Percentiles rank a stretch among this genome's conserved stretches.
Conservation (phyloP, 176 grass and related monocot species). For the Lolium multiflorum region DNA sequence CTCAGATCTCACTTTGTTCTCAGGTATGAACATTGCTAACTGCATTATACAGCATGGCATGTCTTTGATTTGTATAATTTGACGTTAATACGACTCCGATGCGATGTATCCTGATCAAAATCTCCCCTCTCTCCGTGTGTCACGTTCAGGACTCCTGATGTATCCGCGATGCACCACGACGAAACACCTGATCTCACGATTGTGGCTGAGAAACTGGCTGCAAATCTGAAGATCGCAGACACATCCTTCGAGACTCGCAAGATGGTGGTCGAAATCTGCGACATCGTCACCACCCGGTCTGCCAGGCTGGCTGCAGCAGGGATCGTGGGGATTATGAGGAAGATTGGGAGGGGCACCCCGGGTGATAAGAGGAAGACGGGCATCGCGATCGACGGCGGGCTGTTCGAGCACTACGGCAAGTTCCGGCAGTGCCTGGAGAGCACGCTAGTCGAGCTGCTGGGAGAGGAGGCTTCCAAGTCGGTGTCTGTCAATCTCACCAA, state of each 20-base stretch:
- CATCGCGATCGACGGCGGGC: slow-evolving; percentile 73
- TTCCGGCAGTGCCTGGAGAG: slow-evolving; percentile 77
- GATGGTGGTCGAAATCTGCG: slow-evolving; percentile 70
- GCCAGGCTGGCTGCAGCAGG: slow-evolving; percentile 78
- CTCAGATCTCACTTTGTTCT: slow-evolving; percentile 68
- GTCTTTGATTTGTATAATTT: not conserved
- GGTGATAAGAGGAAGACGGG: slow-evolving; percentile 54
- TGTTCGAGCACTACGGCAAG: slow-evolving; percentile 62
- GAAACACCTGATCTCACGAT: slow-evolving; percentile 54
- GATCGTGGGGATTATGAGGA: slow-evolving; percentile 82
- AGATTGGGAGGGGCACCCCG: slow-evolving; percentile 57
- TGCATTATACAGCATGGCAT: not conserved
- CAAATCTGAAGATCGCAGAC: slow-evolving; percentile 53
- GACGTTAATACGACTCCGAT: not conserved
- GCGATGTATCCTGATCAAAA: not conserved
- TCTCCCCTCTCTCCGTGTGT: not conserved
- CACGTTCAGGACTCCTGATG: slow-evolving; percentile 55
- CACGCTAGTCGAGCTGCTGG: slow-evolving; percentile 69
- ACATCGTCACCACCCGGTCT: slow-evolving; percentile 69
- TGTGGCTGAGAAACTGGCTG: slow-evolving; percentile 55
- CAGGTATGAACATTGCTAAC: slow-evolving; percentile 36
- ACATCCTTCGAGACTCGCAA: slow-evolving; percentile 64
- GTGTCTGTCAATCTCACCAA: slow-evolving; percentile 60
- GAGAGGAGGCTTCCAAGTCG: slow-evolving; percentile 57
- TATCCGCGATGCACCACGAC: slow-evolving; percentile 65